phyloP scores from a whole-genome alignment of 805 yeast genomes.

The Myxozyma geophila region DNA sequence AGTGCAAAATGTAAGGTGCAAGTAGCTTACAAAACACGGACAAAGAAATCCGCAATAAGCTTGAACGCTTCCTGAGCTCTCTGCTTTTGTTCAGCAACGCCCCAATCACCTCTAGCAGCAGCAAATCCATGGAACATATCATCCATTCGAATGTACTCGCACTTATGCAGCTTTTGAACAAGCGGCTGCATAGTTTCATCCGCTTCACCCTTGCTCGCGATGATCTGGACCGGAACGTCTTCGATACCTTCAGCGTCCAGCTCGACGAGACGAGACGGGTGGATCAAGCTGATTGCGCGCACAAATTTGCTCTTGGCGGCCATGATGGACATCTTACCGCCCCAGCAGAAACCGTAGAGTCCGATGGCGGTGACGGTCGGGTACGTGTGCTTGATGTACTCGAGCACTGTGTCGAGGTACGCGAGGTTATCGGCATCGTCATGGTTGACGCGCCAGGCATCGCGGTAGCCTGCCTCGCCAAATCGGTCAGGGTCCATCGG shows the following conservation, averaged over 20 bases:
- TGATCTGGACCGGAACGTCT: conserved; percentile 27
- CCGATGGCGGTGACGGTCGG: conserved; percentile 26
- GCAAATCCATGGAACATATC: conserved; percentile 37
- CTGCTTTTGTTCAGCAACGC: conserved; percentile 24
- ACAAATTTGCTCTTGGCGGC: conserved; percentile 20
- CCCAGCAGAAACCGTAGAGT: conserved; percentile 38
- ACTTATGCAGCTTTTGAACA: conserved; percentile 10
- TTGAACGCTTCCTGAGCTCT: conserved; percentile 34
- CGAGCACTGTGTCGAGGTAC: conserved; percentile 10
- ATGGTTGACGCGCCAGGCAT: conserved; percentile 21
- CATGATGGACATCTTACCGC: conserved; percentile 30
- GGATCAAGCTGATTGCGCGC: conserved; percentile 26
- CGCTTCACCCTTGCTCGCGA: conserved; percentile 30
- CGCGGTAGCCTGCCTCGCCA: conserved; percentile 13
- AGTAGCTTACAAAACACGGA: conserved; percentile 5
- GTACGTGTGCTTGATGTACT: conserved; percentile 14
- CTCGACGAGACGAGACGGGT: conserved; percentile 31
- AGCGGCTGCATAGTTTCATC: conserved; percentile 19
- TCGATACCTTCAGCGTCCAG: conserved; percentile 31
- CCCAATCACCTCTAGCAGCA: conserved; percentile 37
- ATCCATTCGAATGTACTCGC: conserved; percentile 29
- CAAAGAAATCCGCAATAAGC: conserved; percentile 26
- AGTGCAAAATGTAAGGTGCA: too few relatives aligned
- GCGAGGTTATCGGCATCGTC: conserved; percentile 12
- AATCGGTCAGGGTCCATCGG: conserved; percentile 17